Evolutionary conservation across 2,329 filamentous ascomycete genomes (phyloP).

Genomic region (Fusarium sp.): DNA sequence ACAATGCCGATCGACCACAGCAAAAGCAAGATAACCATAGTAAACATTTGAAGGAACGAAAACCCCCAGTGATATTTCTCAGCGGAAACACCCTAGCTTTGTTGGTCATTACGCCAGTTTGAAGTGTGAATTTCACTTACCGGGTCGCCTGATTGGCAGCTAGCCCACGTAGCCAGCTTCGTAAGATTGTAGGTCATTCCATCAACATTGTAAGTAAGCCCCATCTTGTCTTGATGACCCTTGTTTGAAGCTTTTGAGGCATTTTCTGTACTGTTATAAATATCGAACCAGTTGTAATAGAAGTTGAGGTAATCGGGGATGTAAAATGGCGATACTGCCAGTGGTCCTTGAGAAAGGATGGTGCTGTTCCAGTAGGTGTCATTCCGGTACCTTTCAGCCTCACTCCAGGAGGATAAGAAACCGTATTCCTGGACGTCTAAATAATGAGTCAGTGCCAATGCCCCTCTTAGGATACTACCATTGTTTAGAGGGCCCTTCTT

Average conservation of each 20-base stretch:
- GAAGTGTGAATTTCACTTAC: not conserved
- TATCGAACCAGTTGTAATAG: slow-evolving; percentile 2
- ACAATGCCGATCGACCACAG: slow-evolving; percentile 4
- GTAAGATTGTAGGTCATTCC: not conserved
- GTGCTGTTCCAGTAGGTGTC: not conserved
- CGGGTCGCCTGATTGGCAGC: slow-evolving; percentile 17
- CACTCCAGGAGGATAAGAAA: accelerated
- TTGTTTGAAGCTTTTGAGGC: not conserved
- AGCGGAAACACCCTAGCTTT: not conserved
- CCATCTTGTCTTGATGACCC: not conserved
- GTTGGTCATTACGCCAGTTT: not conserved
- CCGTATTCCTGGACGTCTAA: slow-evolving; percentile 8
- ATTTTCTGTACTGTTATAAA: not conserved
- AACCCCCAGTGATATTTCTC: slow-evolving; percentile 27
- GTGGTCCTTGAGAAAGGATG: not conserved
- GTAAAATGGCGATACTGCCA: slow-evolving; percentile 12
- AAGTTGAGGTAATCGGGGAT: not conserved
- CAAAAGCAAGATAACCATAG: not conserved
- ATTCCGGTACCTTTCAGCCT: too few species aligned
- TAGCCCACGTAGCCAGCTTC: not conserved
- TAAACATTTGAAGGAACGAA: slow-evolving; percentile 21
- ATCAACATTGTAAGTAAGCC: not conserved
- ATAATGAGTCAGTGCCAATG: too few species aligned
- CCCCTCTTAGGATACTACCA: too few species aligned
- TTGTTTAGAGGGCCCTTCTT: not conserved